Conservation (phyloP, 2,329 filamentous ascomycete genomes). For the Exophiala aquamarina region DNA sequence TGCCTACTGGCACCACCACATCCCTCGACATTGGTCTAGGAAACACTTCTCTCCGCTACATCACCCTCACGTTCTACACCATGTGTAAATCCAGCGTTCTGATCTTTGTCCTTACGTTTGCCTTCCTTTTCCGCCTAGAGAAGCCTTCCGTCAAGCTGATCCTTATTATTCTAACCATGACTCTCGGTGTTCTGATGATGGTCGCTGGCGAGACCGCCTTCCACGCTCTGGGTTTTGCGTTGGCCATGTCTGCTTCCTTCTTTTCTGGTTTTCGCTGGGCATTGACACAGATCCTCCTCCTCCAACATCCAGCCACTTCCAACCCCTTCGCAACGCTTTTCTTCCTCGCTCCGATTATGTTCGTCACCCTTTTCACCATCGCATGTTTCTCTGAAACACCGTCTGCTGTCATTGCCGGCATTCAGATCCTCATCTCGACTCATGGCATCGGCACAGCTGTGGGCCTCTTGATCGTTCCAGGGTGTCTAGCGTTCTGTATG, state of each 20-base stretch:
- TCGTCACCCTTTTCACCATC: slow-evolving; percentile 73
- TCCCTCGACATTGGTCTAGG: slow-evolving; percentile 94
- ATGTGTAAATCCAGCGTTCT: slow-evolving; percentile 99
- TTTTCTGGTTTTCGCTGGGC: slow-evolving; percentile 97
- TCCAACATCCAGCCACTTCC: slow-evolving; percentile 89
- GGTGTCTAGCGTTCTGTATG: slow-evolving; percentile 91
- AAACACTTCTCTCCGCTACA: slow-evolving; percentile 94
- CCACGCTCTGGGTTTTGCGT: slow-evolving; percentile 78
- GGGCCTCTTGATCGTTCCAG: slow-evolving; percentile 81
- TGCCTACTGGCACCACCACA: slow-evolving; percentile 87
- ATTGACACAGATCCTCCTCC: slow-evolving; percentile 93
- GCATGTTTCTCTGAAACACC: slow-evolving; percentile 86
- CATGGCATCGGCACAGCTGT: slow-evolving; percentile 69
- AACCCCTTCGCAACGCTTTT: slow-evolving; percentile 98
- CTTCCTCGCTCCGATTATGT: slow-evolving; percentile 97
- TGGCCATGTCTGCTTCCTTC: slow-evolving; percentile 91
- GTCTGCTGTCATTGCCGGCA: slow-evolving; percentile 63
- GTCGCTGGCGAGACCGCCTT: slow-evolving; percentile 94
- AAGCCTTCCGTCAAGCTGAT: slow-evolving; percentile 82
- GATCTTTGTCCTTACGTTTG: slow-evolving; percentile 92
- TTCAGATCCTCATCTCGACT: slow-evolving; percentile 62
- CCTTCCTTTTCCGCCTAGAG: slow-evolving; percentile 90
- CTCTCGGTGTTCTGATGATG: slow-evolving; percentile 93
- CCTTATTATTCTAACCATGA: slow-evolving; percentile 88
- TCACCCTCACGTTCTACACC: slow-evolving; percentile 95